Base-by-base conservation (phyloP, 2,329 filamentous ascomycete species). In the Paecilomyces niveus region DNA sequence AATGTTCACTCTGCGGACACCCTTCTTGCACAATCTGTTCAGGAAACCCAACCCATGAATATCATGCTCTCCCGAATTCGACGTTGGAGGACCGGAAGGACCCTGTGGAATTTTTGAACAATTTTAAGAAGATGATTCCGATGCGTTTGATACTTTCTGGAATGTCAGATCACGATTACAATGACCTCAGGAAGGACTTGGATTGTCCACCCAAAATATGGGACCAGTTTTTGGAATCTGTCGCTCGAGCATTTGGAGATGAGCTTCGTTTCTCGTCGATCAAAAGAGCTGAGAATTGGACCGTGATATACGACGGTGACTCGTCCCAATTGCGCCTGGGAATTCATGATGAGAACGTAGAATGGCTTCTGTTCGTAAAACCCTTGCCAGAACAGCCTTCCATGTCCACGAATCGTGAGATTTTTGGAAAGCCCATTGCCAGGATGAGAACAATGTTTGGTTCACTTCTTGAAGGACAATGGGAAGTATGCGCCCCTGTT, bases 11-110 rank as follows among this genome's bases (percentile, higher is more conserved):
- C 4, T 88, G 85, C 62, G 72, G 68, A 0, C 81, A 86, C 62
- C 83, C 81, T 2, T 78, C 80, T 10, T 88, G 85, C 66, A 65
- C 70, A 1, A 67, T 69, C 4, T 87, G 84, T 63, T 79, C 76
- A 1, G 78, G 79, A 2, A 85, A 84, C 49, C 85, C 85, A 0
- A 62, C 64, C 7, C 83, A 85, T 62, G 62, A 67, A 2, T 84
- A 82, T 58, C 13, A 65, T 24, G 57, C 39, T 45, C 39, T 45
- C 7, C 39, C 39, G 15, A 21, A 45, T 63, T 70, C 22, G 66
- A 72, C 0, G 84, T 85, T 63, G 72, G 78, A 29, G 66, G 18
- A 45, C 15, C 39, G 39, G 18, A 45, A 18, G 9, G 39, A 45
- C n/a, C 39, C 39, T 18, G 39, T 45, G 39, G 39, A 45, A 18